phyloP scores from a whole-genome alignment of 176 grass and related monocot genomes.

The Urochloa ruziziensis region DNA sequence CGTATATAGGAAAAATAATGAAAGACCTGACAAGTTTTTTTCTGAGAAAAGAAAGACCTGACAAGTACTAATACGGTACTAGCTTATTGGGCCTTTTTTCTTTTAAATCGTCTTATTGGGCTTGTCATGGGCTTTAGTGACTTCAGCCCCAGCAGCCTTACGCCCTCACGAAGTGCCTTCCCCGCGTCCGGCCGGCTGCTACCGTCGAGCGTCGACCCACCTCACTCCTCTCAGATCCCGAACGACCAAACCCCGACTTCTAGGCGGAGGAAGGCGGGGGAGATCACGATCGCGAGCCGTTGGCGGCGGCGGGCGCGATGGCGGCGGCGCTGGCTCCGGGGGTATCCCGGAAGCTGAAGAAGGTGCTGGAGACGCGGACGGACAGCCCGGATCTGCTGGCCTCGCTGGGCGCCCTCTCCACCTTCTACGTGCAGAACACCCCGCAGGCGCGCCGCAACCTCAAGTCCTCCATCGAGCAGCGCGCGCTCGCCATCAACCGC shows the following conservation, averaged over 20 bases:
- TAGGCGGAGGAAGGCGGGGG: background rate
- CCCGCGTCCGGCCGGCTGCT: background rate
- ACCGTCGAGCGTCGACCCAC: background rate
- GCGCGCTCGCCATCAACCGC: constrained; percentile 80
- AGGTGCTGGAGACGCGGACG: constrained; percentile 95
- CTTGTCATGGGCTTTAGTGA: background rate
- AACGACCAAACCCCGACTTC: constrained; percentile 11
- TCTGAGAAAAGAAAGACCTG: too few relatives aligned
- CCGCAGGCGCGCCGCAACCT: constrained; percentile 94
- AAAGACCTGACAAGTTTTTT: too few relatives aligned
- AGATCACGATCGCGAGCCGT: constrained; percentile 18
- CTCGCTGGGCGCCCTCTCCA: constrained; percentile 82
- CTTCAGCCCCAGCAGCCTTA: too few relatives aligned
- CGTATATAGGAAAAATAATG: too few relatives aligned
- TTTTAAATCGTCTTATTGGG: background rate
- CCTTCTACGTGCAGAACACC: constrained; percentile 86
- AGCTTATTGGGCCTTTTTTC: background rate
- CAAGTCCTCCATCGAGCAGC: constrained; percentile 93
- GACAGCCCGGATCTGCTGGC: constrained; percentile 90
- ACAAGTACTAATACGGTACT: too few relatives aligned
- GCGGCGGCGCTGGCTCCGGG: constrained; percentile 68
- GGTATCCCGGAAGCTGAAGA: constrained; percentile 92
- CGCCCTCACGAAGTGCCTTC: too few relatives aligned
- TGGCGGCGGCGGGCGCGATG: constrained; percentile 19
- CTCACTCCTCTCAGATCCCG: constrained; percentile 39